These are phyloP conservation scores for Puccinia horiana DNA, from an alignment of 1,284 basidiomycete species.

Conservation along the genomic window DNA sequence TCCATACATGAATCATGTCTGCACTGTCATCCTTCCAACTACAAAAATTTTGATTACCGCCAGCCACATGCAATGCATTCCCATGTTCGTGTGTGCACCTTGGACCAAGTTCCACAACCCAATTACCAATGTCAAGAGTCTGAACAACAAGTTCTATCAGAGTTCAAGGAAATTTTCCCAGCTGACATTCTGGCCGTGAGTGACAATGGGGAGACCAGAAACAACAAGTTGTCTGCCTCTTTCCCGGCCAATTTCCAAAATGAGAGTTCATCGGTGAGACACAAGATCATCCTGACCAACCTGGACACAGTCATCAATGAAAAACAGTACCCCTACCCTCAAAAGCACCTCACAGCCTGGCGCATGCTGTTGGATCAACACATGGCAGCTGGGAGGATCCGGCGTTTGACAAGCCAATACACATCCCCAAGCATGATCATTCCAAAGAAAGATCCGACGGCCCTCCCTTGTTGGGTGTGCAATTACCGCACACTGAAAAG, in stretches of 20 bases:
- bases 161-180: background rate
- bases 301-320: background rate
- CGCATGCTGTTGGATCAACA: no score
- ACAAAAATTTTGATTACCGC: no score
- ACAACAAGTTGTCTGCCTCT: background rate
- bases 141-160: background rate
- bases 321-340: slow-evolving; percentile 16
- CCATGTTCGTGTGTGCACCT: no score
- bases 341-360: background rate
- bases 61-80: background rate
- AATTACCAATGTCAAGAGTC: background rate
- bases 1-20: background rate
- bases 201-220: background rate
- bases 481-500: no score
- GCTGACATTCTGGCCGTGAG: background rate
- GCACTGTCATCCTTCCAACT: background rate
- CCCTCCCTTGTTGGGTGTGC: no score
- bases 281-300: background rate
- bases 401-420: no score
- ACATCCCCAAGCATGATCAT: no score
- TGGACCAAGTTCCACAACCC: background rate
- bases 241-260: background rate
- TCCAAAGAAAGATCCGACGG: no score
- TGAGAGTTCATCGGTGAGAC: background rate
- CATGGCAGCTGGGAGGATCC: no score